Percentiles rank a stretch among this genome's conserved stretches.
phyloP scores from a whole-genome alignment of 768 basidiomycete species.

The Xerocomellus dryophilus region DNA sequence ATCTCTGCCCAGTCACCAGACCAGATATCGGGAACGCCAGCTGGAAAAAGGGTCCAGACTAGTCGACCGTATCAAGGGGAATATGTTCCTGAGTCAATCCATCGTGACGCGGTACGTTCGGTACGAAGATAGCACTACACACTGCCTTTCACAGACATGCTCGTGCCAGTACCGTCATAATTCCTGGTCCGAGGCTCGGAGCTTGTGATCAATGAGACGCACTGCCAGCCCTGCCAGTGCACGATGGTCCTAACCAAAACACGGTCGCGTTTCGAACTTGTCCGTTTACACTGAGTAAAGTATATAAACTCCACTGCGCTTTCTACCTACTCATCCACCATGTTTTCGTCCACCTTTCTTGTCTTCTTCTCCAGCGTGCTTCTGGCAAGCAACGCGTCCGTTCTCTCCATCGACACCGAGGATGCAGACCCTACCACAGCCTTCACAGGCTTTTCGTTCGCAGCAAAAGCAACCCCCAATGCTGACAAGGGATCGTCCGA shows the following conservation, averaged over 20 bases:
- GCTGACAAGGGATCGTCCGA: conserved; percentile 20
- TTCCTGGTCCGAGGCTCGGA: too few species aligned
- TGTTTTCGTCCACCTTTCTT: conserved; percentile 15
- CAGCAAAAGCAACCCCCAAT: conserved; percentile 14
- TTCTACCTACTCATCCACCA: background rate
- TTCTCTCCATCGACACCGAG: conserved; percentile 8
- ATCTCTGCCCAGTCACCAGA: too few species aligned
- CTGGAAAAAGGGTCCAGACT: too few species aligned
- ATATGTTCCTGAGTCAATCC: too few species aligned
- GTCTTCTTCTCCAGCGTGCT: conserved; percentile 20
- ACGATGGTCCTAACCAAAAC: conserved; percentile 7
- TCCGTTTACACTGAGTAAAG: background rate
- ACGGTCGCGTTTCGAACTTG: conserved; percentile 13
- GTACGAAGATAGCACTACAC: too few species aligned
- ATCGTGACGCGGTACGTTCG: too few species aligned
- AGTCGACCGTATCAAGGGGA: too few species aligned
- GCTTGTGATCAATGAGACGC: background rate
- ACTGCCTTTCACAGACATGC: too few species aligned
- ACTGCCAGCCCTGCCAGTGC: background rate
- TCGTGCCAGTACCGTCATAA: too few species aligned
- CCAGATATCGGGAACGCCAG: too few species aligned
- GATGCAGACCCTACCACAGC: background rate
- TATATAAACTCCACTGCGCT: conserved; percentile 1
- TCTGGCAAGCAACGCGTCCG: conserved; percentile 33
- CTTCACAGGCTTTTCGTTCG: conserved; percentile 22